Conservation (phyloP, 2,329 filamentous ascomycete species). For the Plenodomus biglobosus region DNA sequence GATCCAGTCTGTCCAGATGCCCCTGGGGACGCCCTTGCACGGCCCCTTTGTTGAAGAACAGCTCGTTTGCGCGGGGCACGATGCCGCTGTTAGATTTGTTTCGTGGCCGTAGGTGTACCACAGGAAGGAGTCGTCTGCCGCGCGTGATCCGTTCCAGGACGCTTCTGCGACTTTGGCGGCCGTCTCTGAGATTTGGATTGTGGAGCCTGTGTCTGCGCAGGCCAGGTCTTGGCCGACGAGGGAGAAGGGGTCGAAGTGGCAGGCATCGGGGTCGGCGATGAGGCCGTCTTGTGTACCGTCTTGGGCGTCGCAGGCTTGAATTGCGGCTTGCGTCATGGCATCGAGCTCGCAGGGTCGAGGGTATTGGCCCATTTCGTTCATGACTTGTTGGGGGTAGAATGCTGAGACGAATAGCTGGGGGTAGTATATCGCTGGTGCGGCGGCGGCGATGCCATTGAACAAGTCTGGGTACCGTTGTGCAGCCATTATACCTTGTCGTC, state of each 20-base stretch:
- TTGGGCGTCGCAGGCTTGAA: constrained; percentile 24
- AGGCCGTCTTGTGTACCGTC: constrained; percentile 31
- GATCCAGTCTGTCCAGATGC: constrained; percentile 3
- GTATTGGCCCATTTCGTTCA: constrained; percentile 17
- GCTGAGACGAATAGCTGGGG: constrained; percentile 8
- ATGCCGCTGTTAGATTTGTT: constrained; percentile 9
- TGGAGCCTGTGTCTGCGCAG: constrained; percentile 6
- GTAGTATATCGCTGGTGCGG: constrained; percentile 30
- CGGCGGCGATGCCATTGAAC: constrained; percentile 36
- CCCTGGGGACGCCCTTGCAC: constrained; percentile 2
- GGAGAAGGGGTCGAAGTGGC: constrained; percentile 24
- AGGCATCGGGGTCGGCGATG: constrained; percentile 21
- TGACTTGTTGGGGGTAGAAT: constrained; percentile 24
- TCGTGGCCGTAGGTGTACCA: constrained; percentile 16
- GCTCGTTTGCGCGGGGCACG: constrained; percentile 11
- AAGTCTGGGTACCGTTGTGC: constrained; percentile 37
- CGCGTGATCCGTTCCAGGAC: constrained; percentile 17
- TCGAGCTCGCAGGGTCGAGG: constrained; percentile 28
- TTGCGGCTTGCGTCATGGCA: constrained; percentile 15
- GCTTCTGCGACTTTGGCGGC: constrained; percentile 18
- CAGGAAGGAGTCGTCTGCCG: constrained; percentile 15
- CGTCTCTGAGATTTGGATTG: constrained; percentile 4
- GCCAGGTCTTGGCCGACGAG: constrained; percentile 13
- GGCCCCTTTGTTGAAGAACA: constrained; percentile 9
- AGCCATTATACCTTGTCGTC: constrained; percentile 34